These are phyloP conservation scores for Cardamine occulta DNA, from an alignment of 345 rosid genomes.

Conservation along the genomic window DNA sequence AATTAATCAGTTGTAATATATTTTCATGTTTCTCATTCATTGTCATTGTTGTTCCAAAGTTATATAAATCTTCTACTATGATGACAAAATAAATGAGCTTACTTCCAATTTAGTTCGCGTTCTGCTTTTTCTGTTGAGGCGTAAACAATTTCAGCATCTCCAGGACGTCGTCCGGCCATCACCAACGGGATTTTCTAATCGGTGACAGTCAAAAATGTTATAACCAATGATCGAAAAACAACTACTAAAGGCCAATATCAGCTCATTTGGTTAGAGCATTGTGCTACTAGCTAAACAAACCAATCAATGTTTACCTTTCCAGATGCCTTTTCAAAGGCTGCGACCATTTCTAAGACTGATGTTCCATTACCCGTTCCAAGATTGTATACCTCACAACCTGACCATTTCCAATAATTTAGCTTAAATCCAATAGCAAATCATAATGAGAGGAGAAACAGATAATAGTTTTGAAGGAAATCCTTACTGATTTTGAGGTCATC, in stretches of 20 bases:
- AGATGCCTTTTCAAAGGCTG: slow-evolving; percentile 92
- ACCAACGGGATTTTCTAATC: slow-evolving; percentile 80
- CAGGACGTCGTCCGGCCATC: slow-evolving; percentile 79
- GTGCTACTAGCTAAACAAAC: neutral
- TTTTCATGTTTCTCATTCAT: no score
- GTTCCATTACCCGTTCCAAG: slow-evolving; percentile 98
- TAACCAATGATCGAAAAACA: neutral
- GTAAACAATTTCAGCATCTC: slow-evolving; percentile 85
- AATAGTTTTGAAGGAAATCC: neutral
- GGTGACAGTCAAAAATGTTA: neutral
- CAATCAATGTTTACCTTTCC: slow-evolving; percentile 62
- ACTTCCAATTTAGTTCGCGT: slow-evolving; percentile 88
- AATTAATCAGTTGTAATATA: neutral
- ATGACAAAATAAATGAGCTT: slow-evolving; percentile 44
- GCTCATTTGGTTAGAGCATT: neutral
- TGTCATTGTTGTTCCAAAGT: neutral
- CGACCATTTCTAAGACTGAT: slow-evolving; percentile 95
- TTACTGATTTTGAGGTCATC: slow-evolving; percentile 68
- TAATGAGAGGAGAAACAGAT: neutral
- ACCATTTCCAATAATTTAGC: neutral
- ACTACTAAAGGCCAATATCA: neutral
- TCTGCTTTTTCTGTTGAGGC: slow-evolving; percentile 88
- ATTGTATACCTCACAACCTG: slow-evolving; percentile 97
- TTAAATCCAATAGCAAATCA: neutral
- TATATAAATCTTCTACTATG: neutral